Evolutionary conservation across 331 rosid genomes (phyloP).

Genomic region (Saraca asoca): DNA sequence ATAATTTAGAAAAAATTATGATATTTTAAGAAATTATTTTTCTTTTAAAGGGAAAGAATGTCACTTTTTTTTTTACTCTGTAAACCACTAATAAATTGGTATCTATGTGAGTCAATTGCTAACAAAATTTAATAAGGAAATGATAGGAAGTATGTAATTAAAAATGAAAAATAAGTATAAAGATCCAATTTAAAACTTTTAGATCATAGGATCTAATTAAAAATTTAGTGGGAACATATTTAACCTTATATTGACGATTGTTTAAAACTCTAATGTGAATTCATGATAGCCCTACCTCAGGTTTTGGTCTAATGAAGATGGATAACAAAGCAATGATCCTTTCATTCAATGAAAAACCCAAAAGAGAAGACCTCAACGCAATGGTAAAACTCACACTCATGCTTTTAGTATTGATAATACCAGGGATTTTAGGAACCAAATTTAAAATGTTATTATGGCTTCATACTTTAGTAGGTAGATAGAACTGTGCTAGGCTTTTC

Average conservation of each 20-base stretch:
- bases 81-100: no score
- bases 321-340: conserved; percentile 89
- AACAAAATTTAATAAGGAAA: no score
- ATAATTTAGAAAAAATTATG: no score
- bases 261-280: conserved; percentile 36
- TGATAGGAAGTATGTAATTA: no score
- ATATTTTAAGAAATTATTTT: no score
- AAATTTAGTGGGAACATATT: no score
- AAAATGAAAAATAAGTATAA: no score
- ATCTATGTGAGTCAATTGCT: no score
- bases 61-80: no score
- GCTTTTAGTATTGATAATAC: conserved; percentile 16
- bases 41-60: no score
- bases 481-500: conserved; percentile 76
- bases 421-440: conserved; percentile 19
- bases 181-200: no score
- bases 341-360: conserved; percentile 91
- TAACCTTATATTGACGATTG: conserved; percentile 10
- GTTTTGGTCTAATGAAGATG: conserved; percentile 91
- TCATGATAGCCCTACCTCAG: conserved; percentile 83
- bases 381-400: conserved; percentile 41
- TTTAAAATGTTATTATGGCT: conserved; percentile 27
- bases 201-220: no score
- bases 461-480: conserved; percentile 46
- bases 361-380: conserved; percentile 55